Evolutionary conservation across 768 basidiomycete genomes (phyloP).

Genomic region (Dioszegia hungarica): DNA sequence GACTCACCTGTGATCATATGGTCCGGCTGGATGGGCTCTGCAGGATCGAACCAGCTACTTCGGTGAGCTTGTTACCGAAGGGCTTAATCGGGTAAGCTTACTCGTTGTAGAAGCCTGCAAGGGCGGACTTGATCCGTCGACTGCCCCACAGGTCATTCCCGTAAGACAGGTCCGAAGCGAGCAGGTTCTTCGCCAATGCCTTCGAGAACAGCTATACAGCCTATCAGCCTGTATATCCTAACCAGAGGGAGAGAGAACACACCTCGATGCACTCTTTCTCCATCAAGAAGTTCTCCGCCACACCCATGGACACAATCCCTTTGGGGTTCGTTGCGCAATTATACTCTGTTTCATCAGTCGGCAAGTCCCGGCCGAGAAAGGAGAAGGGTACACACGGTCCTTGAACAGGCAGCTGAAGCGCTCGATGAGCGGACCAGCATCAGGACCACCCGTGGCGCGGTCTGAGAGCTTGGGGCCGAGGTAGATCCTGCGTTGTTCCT

Average conservation of each 20-base stretch:
- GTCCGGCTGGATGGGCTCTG: slow-evolving; percentile 25
- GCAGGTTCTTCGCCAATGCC: slow-evolving; percentile 28
- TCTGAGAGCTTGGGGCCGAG: slow-evolving; percentile 37
- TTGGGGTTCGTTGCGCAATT: slow-evolving; percentile 37
- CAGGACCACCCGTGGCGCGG: slow-evolving; percentile 38
- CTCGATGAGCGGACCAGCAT: slow-evolving; percentile 43
- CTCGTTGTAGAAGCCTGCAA: slow-evolving; percentile 37
- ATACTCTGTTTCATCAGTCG: slow-evolving; percentile 16
- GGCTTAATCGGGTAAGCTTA: not conserved
- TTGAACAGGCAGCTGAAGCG: slow-evolving; percentile 44
- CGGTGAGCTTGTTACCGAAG: too few relatives aligned
- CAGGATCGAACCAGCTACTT: slow-evolving; percentile 23
- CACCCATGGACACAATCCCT: slow-evolving; percentile 44
- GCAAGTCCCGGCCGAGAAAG: not conserved
- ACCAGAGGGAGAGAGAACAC: not conserved
- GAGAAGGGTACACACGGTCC: slow-evolving; percentile 26
- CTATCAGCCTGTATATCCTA: not conserved
- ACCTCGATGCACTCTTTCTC: slow-evolving; percentile 37
- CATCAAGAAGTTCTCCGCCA: slow-evolving; percentile 46
- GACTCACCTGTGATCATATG: slow-evolving; percentile 33
- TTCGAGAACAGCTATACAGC: slow-evolving; percentile 25
- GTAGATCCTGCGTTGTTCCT: slow-evolving; percentile 35
- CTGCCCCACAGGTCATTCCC: slow-evolving; percentile 46
- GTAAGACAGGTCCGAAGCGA: slow-evolving; percentile 35
- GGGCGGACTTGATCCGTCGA: slow-evolving; percentile 35